These are phyloP conservation scores for Baeospora myosura DNA, from an alignment of 1,284 basidiomycete species.

Conservation along the genomic window DNA sequence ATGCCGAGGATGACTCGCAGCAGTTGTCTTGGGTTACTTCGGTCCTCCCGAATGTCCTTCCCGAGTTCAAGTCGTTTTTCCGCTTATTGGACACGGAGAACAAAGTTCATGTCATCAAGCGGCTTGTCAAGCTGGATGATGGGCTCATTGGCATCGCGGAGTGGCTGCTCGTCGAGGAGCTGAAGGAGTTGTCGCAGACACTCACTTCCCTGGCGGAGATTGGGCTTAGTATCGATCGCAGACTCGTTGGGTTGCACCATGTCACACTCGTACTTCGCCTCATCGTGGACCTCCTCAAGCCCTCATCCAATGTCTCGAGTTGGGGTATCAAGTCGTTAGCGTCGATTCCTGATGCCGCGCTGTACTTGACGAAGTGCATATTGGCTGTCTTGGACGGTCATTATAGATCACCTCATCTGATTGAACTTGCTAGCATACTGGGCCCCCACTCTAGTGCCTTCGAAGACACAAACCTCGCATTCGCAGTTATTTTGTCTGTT, in stretches of 20 bases:
- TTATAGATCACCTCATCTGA: constrained; percentile 26
- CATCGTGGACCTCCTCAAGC: constrained; percentile 9
- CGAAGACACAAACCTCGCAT: constrained; percentile 31
- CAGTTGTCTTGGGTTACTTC: constrained; percentile 39
- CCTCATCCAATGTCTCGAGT: constrained; percentile 4
- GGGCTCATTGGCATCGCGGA: constrained; percentile 57
- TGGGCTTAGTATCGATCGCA: constrained; percentile 22
- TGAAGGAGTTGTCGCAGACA: constrained; percentile 36
- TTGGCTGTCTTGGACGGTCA: constrained; percentile 26
- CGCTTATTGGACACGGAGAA: constrained; percentile 46
- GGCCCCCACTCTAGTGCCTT: constrained; percentile 20
- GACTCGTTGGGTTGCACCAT: constrained; percentile 19
- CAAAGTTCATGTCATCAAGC: constrained; percentile 45
- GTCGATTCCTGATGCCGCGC: constrained; percentile 23
- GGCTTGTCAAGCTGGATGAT: constrained; percentile 50
- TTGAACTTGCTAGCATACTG: constrained; percentile 12
- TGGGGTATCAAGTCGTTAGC: constrained; percentile 9
- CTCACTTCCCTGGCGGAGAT: constrained; percentile 30
- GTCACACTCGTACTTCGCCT: constrained; percentile 11
- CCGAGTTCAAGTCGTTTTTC: constrained; percentile 50
- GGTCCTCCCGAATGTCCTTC: constrained; percentile 51
- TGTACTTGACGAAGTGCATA: constrained; percentile 22
- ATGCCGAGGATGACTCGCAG: constrained; percentile 21
- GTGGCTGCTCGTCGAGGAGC: constrained; percentile 59
- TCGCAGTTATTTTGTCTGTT: constrained; percentile 35